A percentile compares a stretch with the other conserved stretches of the same genome.
These are phyloP conservation scores for Trypanosoma cruzi DNA, from an alignment of 208 protist species.

Conservation along the genomic window DNA sequence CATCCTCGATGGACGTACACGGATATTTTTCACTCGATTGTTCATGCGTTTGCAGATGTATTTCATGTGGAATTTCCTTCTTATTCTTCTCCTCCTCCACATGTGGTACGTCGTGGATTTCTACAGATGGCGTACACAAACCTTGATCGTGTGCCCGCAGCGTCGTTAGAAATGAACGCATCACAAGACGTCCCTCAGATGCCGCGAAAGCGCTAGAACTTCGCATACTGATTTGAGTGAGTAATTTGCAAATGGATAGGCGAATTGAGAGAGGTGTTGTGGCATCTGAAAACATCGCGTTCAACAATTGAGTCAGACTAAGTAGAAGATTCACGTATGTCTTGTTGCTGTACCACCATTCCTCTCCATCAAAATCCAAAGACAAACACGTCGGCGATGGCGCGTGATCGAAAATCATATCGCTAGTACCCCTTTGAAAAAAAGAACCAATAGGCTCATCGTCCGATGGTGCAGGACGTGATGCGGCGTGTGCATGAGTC, in stretches of 20 bases:
- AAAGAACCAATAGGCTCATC: conserved; percentile 1
- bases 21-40: neutral
- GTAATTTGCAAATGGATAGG: conserved; percentile 39
- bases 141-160: conserved; percentile 21
- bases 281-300: conserved; percentile 31
- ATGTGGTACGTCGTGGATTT: neutral
- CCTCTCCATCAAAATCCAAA: neutral
- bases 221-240: conserved; percentile 47
- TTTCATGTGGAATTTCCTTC: neutral
- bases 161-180: conserved; percentile 51
- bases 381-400: neutral
- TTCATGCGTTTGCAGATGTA: neutral
- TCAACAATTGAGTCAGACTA: conserved; percentile 45
- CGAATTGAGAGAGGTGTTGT: conserved; percentile 43
- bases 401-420: neutral
- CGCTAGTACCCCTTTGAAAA: neutral
- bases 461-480: neutral
- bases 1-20: conserved; percentile 1
- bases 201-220: conserved; percentile 49
- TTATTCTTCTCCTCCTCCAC: neutral
- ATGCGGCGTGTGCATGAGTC: neutral
- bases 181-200: conserved; percentile 56
- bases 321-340: conserved; percentile 52
- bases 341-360: conserved; percentile 50
- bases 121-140: neutral